A percentile compares a stretch with the other conserved stretches of the same genome.
Evolutionary conservation across 331 rosid genomes (phyloP).

Genomic region (Malus hybrid): DNA sequence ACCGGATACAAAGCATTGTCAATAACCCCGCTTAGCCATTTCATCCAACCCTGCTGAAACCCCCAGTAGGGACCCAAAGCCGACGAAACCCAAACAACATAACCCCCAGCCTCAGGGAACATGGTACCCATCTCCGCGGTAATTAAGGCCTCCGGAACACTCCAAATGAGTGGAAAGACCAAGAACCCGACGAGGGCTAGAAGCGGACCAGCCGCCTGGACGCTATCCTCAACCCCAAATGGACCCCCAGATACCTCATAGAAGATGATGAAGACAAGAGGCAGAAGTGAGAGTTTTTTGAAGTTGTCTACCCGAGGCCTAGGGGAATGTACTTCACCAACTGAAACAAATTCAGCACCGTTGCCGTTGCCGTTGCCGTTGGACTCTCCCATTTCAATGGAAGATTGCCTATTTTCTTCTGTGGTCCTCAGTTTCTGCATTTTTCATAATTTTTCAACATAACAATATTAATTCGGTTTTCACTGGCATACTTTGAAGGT

Average conservation of each 20-base stretch:
- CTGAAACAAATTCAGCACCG: constrained; percentile 29
- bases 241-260: constrained; percentile 51
- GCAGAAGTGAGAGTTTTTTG: constrained; percentile 48
- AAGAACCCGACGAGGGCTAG: constrained; percentile 73
- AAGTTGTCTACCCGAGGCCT: constrained; percentile 29
- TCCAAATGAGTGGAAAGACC: constrained; percentile 85
- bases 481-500: neutral
- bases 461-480: neutral
- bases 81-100: too few relatives aligned
- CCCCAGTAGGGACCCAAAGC: too few relatives aligned
- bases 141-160: constrained; percentile 83
- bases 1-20: constrained; percentile 88
- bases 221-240: constrained; percentile 81
- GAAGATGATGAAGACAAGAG: constrained; percentile 63
- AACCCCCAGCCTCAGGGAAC: constrained; percentile 32
- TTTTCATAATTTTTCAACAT: constrained; percentile 3
- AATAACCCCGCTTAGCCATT: too few relatives aligned
- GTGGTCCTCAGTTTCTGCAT: constrained; percentile 53
- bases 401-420: constrained; percentile 29
- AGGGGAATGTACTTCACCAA: constrained; percentile 43
- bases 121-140: constrained; percentile 97
- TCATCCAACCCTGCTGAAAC: too few relatives aligned
- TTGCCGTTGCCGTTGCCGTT: neutral
- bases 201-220: constrained; percentile 86
- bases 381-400: constrained; percentile 44